Evolutionary conservation across 1,284 basidiomycete species (phyloP).

Genomic region (Pseudozyma sp.): DNA sequence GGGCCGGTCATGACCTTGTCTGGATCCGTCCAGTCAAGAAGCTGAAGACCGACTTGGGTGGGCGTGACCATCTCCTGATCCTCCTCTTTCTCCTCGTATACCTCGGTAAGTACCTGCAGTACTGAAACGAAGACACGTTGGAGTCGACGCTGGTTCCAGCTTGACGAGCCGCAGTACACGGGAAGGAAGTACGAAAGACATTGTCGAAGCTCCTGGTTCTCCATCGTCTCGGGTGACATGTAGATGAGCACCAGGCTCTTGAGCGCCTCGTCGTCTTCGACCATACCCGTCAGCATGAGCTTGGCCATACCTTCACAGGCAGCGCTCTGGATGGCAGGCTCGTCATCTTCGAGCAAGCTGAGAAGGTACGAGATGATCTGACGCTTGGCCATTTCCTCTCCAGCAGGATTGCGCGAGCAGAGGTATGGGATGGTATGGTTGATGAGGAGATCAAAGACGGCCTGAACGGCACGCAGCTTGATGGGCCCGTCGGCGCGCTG

Average conservation of each 20-base stretch:
- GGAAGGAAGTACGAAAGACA: conserved; percentile 97
- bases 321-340: conserved; percentile 77
- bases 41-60: conserved; percentile 82
- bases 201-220: conserved; percentile 88
- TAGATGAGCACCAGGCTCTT: conserved; percentile 84
- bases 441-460: conserved; percentile 90
- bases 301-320: conserved; percentile 88
- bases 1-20: conserved; percentile 79
- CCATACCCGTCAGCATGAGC: conserved; percentile 82
- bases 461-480: conserved; percentile 83
- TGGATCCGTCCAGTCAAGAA: conserved; percentile 94
- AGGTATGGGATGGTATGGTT: conserved; percentile 86
- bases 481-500: conserved; percentile 81
- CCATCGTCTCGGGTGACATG: conserved; percentile 84
- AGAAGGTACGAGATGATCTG: conserved; percentile 64
- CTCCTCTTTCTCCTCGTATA: conserved; percentile 80
- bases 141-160: conserved; percentile 82
- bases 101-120: conserved; percentile 78
- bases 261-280: conserved; percentile 72
- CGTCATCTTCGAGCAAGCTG: conserved; percentile 76
- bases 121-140: conserved; percentile 83
- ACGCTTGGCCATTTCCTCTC: conserved; percentile 51
- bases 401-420: conserved; percentile 69
- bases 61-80: conserved; percentile 84
- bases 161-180: conserved; percentile 87